Evolutionary conservation across 1,139 yeast genomes (phyloP), one percentile per base, ranked within the genome.

Genomic region (Pichia cactophila): DNA sequence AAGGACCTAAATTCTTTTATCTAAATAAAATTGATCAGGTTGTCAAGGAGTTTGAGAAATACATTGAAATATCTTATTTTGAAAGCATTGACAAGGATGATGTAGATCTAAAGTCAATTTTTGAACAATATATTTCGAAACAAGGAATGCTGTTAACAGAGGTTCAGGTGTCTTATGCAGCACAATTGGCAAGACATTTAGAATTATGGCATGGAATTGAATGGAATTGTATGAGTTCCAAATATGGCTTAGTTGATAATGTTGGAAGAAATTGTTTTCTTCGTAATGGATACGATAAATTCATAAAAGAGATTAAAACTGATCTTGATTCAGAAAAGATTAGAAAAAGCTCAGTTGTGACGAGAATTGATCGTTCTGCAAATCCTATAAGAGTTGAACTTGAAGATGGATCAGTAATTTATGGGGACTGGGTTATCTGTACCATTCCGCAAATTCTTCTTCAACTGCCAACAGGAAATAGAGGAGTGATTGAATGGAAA

Each of bases 181-280:
- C 78, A 2, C 78, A 79, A 54, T 17, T 53, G 12, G 44, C 47
- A 10, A 45, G 95, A 55, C 72, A 72, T 52, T 62, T 78, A 50
- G 96, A 88, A 62, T 68, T 83, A 37, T 87, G 95, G 92, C 86
- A 80, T 61, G 96, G 95, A 0, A 69, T 83, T 29, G 72, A 83
- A 28, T 80, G 88, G 80, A 77, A 77, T 40, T 61, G 66, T 35
- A 72, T 83, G 57, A 84, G 95, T 60, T 83, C 85, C 5, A 82
- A 81, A 58, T 83, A 77, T 58, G 74, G 87, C 1, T 66, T 75
- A 14, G 74, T 81, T 64, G 86, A 79, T 50, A 84, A 81, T 58
- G 80, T 79, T 52, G 96, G 96, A 1, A 70, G 96, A 57, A 83
- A 88, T 60, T 78, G 88, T 26, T 71, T 79, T 57, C 83, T 84